Evolutionary conservation across 352 stramenopile species (phyloP).

Genomic region (Pythium sukuiense): DNA sequence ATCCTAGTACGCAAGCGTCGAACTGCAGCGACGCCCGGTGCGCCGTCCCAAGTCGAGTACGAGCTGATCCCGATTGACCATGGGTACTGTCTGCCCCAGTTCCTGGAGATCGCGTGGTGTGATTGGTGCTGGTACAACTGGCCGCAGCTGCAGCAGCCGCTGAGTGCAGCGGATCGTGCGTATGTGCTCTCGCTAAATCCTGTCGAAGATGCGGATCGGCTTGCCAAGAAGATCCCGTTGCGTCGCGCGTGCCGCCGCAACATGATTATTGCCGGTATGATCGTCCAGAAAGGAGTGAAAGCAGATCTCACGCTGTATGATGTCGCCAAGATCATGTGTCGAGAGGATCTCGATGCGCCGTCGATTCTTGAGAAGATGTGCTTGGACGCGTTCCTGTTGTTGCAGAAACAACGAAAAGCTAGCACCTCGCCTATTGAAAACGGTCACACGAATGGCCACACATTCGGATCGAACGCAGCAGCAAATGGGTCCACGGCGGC

Average conservation of each 20-base stretch:
- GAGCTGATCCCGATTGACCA: conserved; percentile 99
- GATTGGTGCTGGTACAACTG: conserved; percentile 99
- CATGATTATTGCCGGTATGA: conserved; percentile 77
- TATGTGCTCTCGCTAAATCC: conserved; percentile 69
- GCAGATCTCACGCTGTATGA: conserved; percentile 65
- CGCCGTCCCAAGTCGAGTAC: conserved; percentile 58
- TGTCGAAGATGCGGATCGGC: conserved; percentile 48
- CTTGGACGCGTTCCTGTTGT: conserved; percentile 65
- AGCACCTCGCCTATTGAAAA: not conserved
- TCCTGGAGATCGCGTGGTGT: conserved; percentile 96
- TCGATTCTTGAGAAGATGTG: conserved; percentile 69
- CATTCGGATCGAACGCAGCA: not conserved
- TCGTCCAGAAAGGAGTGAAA: conserved; percentile 76
- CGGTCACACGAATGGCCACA: not conserved
- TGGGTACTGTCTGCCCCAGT: conserved; percentile 96
- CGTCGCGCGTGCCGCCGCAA: conserved; percentile 73
- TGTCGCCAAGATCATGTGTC: conserved; percentile 82
- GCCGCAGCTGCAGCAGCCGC: conserved; percentile 86
- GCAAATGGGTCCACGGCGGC: not conserved
- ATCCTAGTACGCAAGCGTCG: conserved; percentile 92
- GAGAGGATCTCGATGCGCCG: conserved; percentile 74
- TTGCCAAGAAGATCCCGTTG: conserved; percentile 74
- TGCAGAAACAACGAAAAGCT: conserved; percentile 35
- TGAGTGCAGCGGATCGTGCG: conserved; percentile 55
- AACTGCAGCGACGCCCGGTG: conserved; percentile 30